A percentile compares a stretch with the other conserved stretches of the same genome.
These are phyloP conservation scores for Grammothele lineata DNA, from an alignment of 768 basidiomycete genomes.

Conservation along the genomic window DNA sequence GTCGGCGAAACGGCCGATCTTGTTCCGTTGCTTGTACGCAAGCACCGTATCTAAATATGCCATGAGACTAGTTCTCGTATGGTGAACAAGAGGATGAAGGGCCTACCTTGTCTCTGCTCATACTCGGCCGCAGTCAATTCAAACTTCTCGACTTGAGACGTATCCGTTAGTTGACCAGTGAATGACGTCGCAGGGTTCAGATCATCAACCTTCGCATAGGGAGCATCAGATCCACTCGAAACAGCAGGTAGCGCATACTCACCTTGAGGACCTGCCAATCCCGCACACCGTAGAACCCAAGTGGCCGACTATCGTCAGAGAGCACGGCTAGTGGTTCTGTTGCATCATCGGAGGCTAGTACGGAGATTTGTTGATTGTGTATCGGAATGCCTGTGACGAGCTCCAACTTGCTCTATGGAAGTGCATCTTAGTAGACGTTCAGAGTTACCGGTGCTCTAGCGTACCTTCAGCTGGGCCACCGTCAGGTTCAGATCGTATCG, in stretches of 20 bases:
- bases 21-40: slow-evolving; percentile 80
- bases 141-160: slow-evolving; percentile 87
- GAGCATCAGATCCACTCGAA: too few species aligned
- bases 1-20: slow-evolving; percentile 85
- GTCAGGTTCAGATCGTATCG: slow-evolving; percentile 73
- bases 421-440: too few species aligned
- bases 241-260: slow-evolving; percentile 21
- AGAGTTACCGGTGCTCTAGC: too few species aligned
- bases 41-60: slow-evolving; percentile 73
- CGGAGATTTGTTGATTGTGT: slow-evolving; percentile 61
- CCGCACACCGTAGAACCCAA: slow-evolving; percentile 71
- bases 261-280: slow-evolving; percentile 85
- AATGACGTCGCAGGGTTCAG: slow-evolving; percentile 70
- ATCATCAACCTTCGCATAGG: slow-evolving; percentile 72
- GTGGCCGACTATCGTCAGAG: slow-evolving; percentile 58
- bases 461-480: slow-evolving; percentile 82
- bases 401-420: slow-evolving; percentile 58
- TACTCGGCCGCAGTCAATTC: slow-evolving; percentile 84
- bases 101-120: slow-evolving; percentile 68
- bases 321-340: slow-evolving; percentile 47
- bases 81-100: neutral
- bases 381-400: slow-evolving; percentile 87
- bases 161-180: slow-evolving; percentile 82
- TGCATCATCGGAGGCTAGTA: slow-evolving; percentile 58
- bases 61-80: neutral